Conservation (phyloP, 83 land plant genomes). For the Diphasiastrum complanatum region DNA sequence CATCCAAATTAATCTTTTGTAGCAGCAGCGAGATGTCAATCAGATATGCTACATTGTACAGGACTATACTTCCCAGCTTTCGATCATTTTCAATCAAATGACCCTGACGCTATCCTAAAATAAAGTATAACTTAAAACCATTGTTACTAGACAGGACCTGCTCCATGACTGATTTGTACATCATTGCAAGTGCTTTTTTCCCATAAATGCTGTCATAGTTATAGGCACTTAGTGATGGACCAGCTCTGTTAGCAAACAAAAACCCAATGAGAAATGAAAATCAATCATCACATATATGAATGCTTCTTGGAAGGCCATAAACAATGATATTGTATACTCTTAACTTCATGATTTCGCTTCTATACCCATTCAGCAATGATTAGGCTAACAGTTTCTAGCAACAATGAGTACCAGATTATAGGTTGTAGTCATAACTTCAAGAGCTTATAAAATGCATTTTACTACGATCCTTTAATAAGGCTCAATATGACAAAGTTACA, state of each 20-base stretch:
- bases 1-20: no score
- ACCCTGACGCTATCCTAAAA: no score
- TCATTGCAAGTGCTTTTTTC: slow-evolving; percentile 62
- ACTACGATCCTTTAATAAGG: no score
- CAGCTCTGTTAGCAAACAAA: slow-evolving; percentile 46
- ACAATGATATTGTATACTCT: no score
- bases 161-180: slow-evolving; percentile 81
- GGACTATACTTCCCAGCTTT: no score
- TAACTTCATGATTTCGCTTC: no score
- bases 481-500: background rate
- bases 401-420: background rate
- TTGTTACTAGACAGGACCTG: slow-evolving; percentile 38
- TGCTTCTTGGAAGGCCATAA: no score
- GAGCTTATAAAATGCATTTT: background rate
- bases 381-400: background rate
- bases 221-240: slow-evolving; percentile 83
- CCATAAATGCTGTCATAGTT: slow-evolving; percentile 92
- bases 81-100: no score
- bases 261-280: background rate
- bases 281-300: background rate
- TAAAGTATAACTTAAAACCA: background rate
- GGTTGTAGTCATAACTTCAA: background rate
- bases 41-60: no score
- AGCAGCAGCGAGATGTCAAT: no score
- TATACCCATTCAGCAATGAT: background rate